A percentile compares a stretch with the other conserved stretches of the same genome.
Conservation (phyloP, 2,329 filamentous ascomycete genomes). For the Monosporascus ibericus region DNA sequence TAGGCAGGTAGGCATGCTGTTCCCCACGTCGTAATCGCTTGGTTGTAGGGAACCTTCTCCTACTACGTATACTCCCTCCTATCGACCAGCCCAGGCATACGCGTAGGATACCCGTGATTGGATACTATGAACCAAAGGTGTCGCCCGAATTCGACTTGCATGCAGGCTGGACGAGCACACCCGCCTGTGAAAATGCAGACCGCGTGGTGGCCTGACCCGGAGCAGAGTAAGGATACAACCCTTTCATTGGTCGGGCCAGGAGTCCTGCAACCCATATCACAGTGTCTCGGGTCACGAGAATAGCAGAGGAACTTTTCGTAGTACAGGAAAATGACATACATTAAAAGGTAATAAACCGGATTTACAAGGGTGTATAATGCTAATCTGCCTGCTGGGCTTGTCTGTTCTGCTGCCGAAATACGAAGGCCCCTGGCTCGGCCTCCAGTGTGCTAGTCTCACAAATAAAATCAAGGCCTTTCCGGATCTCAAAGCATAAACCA, state of each 20-base stretch:
- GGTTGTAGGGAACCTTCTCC: no score
- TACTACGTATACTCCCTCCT: no score
- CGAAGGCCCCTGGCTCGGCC: conserved; percentile 6
- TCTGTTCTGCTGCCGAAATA: conserved; percentile 18
- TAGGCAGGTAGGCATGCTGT: no score
- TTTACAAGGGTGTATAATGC: conserved; percentile 29
- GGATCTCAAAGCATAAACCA: conserved; percentile 1
- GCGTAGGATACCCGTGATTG: neutral
- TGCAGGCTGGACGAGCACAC: neutral
- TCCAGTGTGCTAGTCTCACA: neutral
- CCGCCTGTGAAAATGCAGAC: neutral
- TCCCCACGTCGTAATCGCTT: no score
- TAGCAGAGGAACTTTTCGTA: neutral
- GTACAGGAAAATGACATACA: conserved; percentile 12
- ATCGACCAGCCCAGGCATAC: no score
- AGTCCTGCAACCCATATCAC: neutral
- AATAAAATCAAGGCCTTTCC: neutral
- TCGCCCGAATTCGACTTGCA: neutral
- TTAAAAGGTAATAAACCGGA: conserved; percentile 26
- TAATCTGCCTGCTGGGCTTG: conserved; percentile 15
- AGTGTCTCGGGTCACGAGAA: neutral
- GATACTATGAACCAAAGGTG: neutral
- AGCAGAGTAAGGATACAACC: neutral
- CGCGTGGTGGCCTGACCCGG: neutral
- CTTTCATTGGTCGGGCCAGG: neutral